Evolutionary conservation across 1,284 basidiomycete genomes (phyloP).

Genomic region (Tilletia setariae): DNA sequence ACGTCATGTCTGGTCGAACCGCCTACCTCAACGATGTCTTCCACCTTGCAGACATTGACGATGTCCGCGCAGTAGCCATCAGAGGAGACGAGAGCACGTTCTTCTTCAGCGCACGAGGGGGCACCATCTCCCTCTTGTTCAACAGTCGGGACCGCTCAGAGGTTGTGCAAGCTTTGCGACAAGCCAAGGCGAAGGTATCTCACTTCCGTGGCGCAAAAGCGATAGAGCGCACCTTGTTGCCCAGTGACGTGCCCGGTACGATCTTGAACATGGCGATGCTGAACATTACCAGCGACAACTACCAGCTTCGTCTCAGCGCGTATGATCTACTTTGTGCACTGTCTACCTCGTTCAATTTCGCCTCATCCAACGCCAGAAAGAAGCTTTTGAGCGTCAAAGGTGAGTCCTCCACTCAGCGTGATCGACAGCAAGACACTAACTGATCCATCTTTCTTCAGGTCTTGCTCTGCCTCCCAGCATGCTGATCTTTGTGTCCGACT

Average conservation of each 20-base stretch:
- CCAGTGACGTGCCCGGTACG: conserved; percentile 48
- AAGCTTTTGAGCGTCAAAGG: conserved; percentile 39
- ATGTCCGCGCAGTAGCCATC: conserved; percentile 43
- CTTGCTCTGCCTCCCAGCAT: conserved; percentile 48
- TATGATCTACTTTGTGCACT: conserved; percentile 50
- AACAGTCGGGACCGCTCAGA: conserved; percentile 42
- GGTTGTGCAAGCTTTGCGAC: conserved; percentile 45
- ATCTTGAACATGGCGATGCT: conserved; percentile 52
- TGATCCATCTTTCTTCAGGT: conserved; percentile 17
- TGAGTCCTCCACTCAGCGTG: not conserved
- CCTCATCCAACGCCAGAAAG: conserved; percentile 41
- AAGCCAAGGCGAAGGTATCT: conserved; percentile 42
- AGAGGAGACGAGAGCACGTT: conserved; percentile 52
- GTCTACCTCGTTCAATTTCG: conserved; percentile 50
- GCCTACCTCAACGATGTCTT: conserved; percentile 45
- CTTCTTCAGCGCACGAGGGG: conserved; percentile 45
- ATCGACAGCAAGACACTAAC: not conserved
- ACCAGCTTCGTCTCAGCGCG: conserved; percentile 37
- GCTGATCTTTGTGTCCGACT: conserved; percentile 43
- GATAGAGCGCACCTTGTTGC: conserved; percentile 39
- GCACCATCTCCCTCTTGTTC: conserved; percentile 46
- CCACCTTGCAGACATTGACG: conserved; percentile 49
- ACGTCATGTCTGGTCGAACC: conserved; percentile 28
- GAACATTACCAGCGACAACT: conserved; percentile 46
- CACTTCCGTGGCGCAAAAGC: conserved; percentile 32